Conservation (phyloP, 352 stramenopile species). For the Pythium coloratum region DNA sequence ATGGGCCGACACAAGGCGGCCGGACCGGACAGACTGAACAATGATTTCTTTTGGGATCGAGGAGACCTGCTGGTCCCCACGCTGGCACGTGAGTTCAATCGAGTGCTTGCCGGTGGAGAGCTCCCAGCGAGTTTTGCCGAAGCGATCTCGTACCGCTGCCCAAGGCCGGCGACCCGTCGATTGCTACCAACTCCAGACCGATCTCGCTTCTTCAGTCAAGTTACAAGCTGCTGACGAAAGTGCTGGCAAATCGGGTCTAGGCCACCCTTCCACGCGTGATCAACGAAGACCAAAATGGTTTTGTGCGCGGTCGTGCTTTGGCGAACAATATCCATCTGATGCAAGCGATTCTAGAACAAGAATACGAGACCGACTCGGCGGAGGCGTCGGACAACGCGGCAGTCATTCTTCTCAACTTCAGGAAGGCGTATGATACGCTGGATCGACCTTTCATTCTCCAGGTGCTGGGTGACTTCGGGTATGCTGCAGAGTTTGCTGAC, state of each 20-base stretch:
- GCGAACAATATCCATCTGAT: slow-evolving; percentile 13
- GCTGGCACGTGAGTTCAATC: slow-evolving; percentile 5
- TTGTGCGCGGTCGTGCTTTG: slow-evolving; percentile 16
- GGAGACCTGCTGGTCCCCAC: neutral
- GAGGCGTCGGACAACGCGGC: neutral
- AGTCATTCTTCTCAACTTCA: slow-evolving; percentile 15
- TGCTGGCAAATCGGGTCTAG: slow-evolving; percentile 17
- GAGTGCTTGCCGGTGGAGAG: neutral
- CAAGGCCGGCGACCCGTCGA: slow-evolving; percentile 23
- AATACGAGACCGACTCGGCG: neutral
- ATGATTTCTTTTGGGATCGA: slow-evolving; percentile 21
- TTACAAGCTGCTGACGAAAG: slow-evolving; percentile 33
- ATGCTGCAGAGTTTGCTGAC: neutral
- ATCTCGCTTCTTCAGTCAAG: slow-evolving; percentile 27
- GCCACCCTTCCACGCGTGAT: slow-evolving; percentile 1
- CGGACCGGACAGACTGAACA: slow-evolving; percentile 11
- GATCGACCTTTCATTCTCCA: slow-evolving; percentile 2
- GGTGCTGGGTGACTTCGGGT: slow-evolving; percentile 1
- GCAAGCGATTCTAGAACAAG: slow-evolving; percentile 7
- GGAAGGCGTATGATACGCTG: slow-evolving; percentile 20
- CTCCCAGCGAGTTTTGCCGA: neutral
- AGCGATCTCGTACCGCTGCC: slow-evolving; percentile 23
- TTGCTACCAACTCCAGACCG: slow-evolving; percentile 27
- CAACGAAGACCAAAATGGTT: slow-evolving; percentile 27
- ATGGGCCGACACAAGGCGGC: slow-evolving; percentile 12